Evolutionary conservation across 768 basidiomycete species (phyloP).

Genomic region (Gymnopilus junonius): DNA sequence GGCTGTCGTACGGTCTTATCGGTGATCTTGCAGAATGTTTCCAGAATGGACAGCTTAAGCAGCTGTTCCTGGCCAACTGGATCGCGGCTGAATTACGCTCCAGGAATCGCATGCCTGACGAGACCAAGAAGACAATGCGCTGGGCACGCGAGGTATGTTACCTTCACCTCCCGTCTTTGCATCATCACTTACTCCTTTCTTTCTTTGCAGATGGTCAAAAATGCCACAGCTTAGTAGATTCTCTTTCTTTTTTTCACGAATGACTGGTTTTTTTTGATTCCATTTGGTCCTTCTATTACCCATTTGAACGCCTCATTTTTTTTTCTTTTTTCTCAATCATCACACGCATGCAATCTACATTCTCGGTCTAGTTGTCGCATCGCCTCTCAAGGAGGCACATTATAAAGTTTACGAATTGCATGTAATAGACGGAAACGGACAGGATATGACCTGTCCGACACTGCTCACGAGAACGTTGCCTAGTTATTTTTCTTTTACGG

Average conservation of each 20-base stretch:
- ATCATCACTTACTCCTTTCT: conserved; percentile 2
- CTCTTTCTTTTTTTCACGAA: conserved; percentile 21
- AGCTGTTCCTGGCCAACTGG: conserved; percentile 80
- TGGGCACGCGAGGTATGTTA: conserved; percentile 89
- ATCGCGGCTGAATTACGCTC: conserved; percentile 71
- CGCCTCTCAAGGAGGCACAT: conserved; percentile 79
- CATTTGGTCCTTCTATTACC: conserved; percentile 27
- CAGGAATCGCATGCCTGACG: conserved; percentile 72
- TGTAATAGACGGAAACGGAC: conserved; percentile 53
- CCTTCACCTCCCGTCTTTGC: not conserved
- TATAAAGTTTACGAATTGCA: conserved; percentile 54
- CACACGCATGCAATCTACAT: conserved; percentile 56
- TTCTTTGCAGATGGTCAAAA: conserved; percentile 70
- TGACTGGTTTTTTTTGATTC: conserved; percentile 25
- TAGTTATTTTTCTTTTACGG: conserved; percentile 13
- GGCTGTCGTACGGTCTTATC: conserved; percentile 81
- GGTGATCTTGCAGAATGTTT: conserved; percentile 94
- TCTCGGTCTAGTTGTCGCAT: conserved; percentile 37
- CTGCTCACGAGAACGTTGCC: conserved; percentile 23
- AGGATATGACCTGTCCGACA: conserved; percentile 24
- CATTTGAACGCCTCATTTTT: conserved; percentile 16
- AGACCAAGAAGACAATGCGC: conserved; percentile 87
- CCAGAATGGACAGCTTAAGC: conserved; percentile 81
- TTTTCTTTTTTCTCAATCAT: conserved; percentile 32
- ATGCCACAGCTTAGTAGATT: conserved; percentile 74